Conservation (phyloP, 371 early-diverging fungal genomes). For the Rhizopus arrhizus region DNA sequence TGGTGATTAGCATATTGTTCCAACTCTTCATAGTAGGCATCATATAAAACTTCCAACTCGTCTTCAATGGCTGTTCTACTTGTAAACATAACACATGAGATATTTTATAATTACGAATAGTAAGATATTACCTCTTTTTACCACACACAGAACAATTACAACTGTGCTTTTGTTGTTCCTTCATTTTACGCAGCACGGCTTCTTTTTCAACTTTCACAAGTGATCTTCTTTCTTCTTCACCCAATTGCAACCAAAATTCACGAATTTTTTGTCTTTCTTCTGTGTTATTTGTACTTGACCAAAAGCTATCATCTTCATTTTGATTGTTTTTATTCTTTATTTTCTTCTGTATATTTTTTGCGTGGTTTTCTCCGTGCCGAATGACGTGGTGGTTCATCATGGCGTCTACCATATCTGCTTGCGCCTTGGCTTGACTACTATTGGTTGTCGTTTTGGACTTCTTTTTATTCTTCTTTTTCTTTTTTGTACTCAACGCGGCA, state of each 20-base stretch:
- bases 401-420: conserved; percentile 33
- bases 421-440: conserved; percentile 17
- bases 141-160: conserved; percentile 91
- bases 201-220: conserved; percentile 90
- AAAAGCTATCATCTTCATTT: conserved; percentile 48
- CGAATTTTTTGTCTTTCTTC: conserved; percentile 85
- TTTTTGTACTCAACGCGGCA: conserved; percentile 19
- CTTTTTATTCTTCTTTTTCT: conserved; percentile 30
- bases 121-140: conserved; percentile 72
- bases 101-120: background rate
- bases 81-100: conserved; percentile 3
- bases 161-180: conserved; percentile 90
- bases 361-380: conserved; percentile 25
- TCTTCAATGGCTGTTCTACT: conserved; percentile 86
- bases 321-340: conserved; percentile 6
- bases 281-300: conserved; percentile 72
- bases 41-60: conserved; percentile 88
- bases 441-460: conserved; percentile 4
- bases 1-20: conserved; percentile 85
- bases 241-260: conserved; percentile 88
- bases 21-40: conserved; percentile 90
- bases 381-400: conserved; percentile 36
- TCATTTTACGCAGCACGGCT: conserved; percentile 88
- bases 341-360: conserved; percentile 6
- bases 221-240: conserved; percentile 82